Evolutionary conservation across 192 early-diverging fungal species (phyloP).

Genomic region (Endogone sp.): DNA sequence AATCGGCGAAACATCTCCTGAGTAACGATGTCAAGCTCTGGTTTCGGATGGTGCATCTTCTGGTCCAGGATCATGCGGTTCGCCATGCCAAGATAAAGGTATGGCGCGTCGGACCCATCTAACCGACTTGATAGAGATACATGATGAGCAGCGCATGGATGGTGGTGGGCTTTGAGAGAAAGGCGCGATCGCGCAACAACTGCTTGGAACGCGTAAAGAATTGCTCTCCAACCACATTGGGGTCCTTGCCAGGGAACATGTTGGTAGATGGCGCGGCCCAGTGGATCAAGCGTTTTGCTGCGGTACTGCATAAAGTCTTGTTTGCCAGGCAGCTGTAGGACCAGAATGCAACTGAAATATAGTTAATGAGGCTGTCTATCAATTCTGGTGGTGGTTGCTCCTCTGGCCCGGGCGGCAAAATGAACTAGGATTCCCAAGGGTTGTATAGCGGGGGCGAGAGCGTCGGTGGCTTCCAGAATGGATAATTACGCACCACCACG

Average conservation of each 20-base stretch:
- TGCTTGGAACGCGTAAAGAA: slow-evolving; percentile 22
- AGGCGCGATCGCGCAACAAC: slow-evolving; percentile 11
- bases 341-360: slow-evolving; percentile 27
- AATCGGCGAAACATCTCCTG: slow-evolving; percentile 10
- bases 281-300: slow-evolving; percentile 6
- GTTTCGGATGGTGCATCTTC: slow-evolving; percentile 14
- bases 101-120: slow-evolving; percentile 18
- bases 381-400: background rate
- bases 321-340: slow-evolving; percentile 15
- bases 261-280: slow-evolving; percentile 29
- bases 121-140: slow-evolving; percentile 32
- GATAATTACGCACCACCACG: slow-evolving; percentile 4
- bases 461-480: slow-evolving; percentile 9
- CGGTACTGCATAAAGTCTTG: slow-evolving; percentile 14
- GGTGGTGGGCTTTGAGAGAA: slow-evolving; percentile 18
- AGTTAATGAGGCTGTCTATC: slow-evolving; percentile 17
- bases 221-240: slow-evolving; percentile 26
- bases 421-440: slow-evolving; percentile 25
- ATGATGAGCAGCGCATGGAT: slow-evolving; percentile 26
- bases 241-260: slow-evolving; percentile 29
- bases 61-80: slow-evolving; percentile 22
- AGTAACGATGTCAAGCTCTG: background rate
- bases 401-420: too few species aligned
- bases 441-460: slow-evolving; percentile 28
- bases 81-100: slow-evolving; percentile 19